phyloP scores from a whole-genome alignment of 495 filamentous ascomycete genomes.

The Aspergillus nanangensis region DNA sequence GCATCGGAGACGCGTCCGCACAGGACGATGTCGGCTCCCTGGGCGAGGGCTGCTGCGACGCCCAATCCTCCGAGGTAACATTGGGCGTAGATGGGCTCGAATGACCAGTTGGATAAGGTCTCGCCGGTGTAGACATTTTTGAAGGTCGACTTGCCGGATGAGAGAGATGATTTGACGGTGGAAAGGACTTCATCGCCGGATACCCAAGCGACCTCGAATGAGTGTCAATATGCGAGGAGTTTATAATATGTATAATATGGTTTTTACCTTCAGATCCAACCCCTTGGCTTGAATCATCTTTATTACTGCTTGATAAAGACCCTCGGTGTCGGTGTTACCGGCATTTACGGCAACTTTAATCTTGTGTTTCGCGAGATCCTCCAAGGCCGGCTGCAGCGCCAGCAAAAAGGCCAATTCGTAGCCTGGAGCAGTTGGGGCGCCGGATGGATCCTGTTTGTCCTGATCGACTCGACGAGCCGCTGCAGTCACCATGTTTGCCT shows the following conservation, averaged over 20 bases:
- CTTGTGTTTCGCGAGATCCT: constrained; percentile 42
- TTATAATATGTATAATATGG: not conserved
- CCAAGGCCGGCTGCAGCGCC: constrained; percentile 47
- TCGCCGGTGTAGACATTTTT: constrained; percentile 51
- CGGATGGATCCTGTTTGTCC: constrained; percentile 6
- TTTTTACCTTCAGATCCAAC: constrained; percentile 37
- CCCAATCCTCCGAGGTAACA: constrained; percentile 50
- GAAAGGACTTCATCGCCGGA: constrained; percentile 49
- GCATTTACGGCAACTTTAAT: constrained; percentile 60
- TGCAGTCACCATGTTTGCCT: constrained; percentile 47
- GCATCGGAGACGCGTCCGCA: constrained; percentile 54
- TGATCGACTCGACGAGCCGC: constrained; percentile 39
- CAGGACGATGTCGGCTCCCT: constrained; percentile 55
- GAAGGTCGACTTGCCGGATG: constrained; percentile 33
- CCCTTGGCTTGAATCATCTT: constrained; percentile 38
- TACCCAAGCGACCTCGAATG: constrained; percentile 41
- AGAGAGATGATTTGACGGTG: constrained; percentile 32
- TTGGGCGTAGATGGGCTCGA: constrained; percentile 51
- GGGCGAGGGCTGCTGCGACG: constrained; percentile 42
- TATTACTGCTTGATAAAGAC: constrained; percentile 40
- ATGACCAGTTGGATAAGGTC: constrained; percentile 42
- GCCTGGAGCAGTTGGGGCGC: constrained; percentile 20
- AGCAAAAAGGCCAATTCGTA: constrained; percentile 53
- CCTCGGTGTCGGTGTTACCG: constrained; percentile 47
- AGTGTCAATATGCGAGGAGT: too few relatives aligned